Percentiles rank a stretch among this genome's conserved stretches.
These are phyloP conservation scores for Kodamaea derodonti DNA, from an alignment of 1,139 yeast genomes.

Conservation along the genomic window DNA sequence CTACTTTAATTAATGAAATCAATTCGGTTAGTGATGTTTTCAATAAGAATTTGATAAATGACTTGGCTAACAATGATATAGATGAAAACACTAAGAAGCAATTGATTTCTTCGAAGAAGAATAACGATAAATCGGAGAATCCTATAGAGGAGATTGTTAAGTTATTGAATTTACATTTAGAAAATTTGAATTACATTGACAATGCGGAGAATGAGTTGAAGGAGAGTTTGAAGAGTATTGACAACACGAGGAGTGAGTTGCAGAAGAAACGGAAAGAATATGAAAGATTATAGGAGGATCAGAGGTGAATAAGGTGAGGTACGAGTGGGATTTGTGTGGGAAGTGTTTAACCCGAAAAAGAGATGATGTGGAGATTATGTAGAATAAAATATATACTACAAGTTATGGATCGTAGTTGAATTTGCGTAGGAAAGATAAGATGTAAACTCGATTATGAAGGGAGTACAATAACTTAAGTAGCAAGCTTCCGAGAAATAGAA, in stretches of 20 bases:
- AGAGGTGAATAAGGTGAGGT: too few relatives aligned
- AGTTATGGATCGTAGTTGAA: too few relatives aligned
- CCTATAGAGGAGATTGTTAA: conserved; percentile 68
- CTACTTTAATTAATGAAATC: conserved; percentile 77
- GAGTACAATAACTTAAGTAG: too few relatives aligned
- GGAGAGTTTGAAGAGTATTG: conserved; percentile 50
- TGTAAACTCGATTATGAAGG: too few relatives aligned
- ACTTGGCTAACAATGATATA: conserved; percentile 21
- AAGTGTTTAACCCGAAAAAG: too few relatives aligned
- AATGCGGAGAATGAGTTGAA: conserved; percentile 65
- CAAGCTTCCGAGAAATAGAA: too few relatives aligned
- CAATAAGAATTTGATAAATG: conserved; percentile 49
- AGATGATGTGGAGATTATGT: too few relatives aligned
- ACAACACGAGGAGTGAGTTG: conserved; percentile 4
- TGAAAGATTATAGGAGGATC: too few relatives aligned
- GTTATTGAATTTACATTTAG: conserved; percentile 82
- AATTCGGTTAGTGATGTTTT: conserved; percentile 83
- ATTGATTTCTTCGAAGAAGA: conserved; percentile 5
- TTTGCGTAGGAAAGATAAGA: too few relatives aligned
- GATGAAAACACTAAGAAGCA: conserved; percentile 14
- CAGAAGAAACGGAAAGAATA: too few relatives aligned
- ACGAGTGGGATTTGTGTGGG: too few relatives aligned
- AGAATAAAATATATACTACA: too few relatives aligned
- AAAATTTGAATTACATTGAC: conserved; percentile 86
- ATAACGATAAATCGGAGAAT: conserved; percentile 32